Evolutionary conservation across 176 grass and related monocot species (phyloP).

Genomic region (Aegilops speltoides): DNA sequence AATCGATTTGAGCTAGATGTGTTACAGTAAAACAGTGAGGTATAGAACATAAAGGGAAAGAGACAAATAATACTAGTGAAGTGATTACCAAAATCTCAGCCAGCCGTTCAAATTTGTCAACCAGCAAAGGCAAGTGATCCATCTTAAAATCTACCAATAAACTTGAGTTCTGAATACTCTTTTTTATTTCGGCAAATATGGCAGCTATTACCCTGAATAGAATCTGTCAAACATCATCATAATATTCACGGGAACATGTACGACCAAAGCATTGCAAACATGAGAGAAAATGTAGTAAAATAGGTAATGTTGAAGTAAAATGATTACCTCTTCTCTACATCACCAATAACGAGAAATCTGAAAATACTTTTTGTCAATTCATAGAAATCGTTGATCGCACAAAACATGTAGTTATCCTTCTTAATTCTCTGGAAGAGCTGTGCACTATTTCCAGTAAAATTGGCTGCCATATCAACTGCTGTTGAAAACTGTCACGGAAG

Average conservation of each 20-base stretch:
- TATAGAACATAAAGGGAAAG: constrained; percentile 1
- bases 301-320: constrained; percentile 18
- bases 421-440: constrained; percentile 59
- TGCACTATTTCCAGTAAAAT: constrained; percentile 69
- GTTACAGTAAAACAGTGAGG: not conserved
- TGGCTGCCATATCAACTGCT: constrained; percentile 73
- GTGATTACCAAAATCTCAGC: constrained; percentile 75
- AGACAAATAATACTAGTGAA: constrained; percentile 18
- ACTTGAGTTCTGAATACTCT: constrained; percentile 72
- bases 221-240: constrained; percentile 45
- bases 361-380: constrained; percentile 67
- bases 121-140: constrained; percentile 60
- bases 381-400: constrained; percentile 74
- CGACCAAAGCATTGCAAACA: constrained; percentile 10
- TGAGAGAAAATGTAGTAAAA: not conserved
- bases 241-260: constrained; percentile 41
- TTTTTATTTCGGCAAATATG: constrained; percentile 63
- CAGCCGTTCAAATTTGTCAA: constrained; percentile 59
- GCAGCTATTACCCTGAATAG: constrained; percentile 62
- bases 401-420: constrained; percentile 86
- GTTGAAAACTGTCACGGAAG: constrained; percentile 65
- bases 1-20: not conserved
- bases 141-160: constrained; percentile 71
- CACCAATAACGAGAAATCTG: constrained; percentile 61
- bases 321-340: constrained; percentile 73